Percentiles rank a stretch among this genome's conserved stretches.
phyloP scores from a whole-genome alignment of 768 basidiomycete species.

The Russula abietina region DNA sequence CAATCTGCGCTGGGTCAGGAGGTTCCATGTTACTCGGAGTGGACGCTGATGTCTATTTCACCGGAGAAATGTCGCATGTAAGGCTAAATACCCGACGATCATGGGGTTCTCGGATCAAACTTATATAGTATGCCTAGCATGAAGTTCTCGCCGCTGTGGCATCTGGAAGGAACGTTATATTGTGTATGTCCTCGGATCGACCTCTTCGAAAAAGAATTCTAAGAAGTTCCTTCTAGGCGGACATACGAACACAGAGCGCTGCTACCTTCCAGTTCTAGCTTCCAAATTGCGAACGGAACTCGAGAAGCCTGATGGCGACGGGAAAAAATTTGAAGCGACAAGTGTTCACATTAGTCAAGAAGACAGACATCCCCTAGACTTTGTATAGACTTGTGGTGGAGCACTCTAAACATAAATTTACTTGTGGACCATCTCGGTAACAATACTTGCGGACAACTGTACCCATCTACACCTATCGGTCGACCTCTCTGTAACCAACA shows the following conservation, averaged over 20 bases:
- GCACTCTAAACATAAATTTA: slow-evolving; percentile 3
- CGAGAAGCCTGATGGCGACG: slow-evolving; percentile 35
- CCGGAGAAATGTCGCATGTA: slow-evolving; percentile 91
- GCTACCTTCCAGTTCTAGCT: slow-evolving; percentile 75
- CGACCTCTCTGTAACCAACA: slow-evolving; percentile 37
- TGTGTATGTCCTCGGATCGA: slow-evolving; percentile 50
- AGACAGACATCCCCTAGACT: slow-evolving; percentile 70
- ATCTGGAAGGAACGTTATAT: slow-evolving; percentile 68
- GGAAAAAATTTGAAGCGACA: slow-evolving; percentile 30
- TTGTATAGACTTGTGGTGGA: slow-evolving; percentile 41
- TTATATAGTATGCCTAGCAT: slow-evolving; percentile 48
- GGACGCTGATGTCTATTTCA: slow-evolving; percentile 82
- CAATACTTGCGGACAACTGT: not conserved
- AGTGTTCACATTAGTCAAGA: slow-evolving; percentile 65
- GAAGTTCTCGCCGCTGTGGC: slow-evolving; percentile 80
- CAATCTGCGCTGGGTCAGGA: slow-evolving; percentile 90
- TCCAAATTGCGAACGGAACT: slow-evolving; percentile 54
- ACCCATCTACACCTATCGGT: slow-evolving; percentile 39
- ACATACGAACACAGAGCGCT: slow-evolving; percentile 93
- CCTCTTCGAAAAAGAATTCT: not conserved
- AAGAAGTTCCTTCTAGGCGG: slow-evolving; percentile 47
- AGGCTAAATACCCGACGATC: slow-evolving; percentile 5
- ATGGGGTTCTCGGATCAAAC: slow-evolving; percentile 8
- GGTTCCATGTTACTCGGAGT: slow-evolving; percentile 66
- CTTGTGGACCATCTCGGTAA: not conserved